Percentiles rank a stretch among this genome's conserved stretches.
phyloP scores from a whole-genome alignment of 345 rosid species.

The Kandelia obovata region DNA sequence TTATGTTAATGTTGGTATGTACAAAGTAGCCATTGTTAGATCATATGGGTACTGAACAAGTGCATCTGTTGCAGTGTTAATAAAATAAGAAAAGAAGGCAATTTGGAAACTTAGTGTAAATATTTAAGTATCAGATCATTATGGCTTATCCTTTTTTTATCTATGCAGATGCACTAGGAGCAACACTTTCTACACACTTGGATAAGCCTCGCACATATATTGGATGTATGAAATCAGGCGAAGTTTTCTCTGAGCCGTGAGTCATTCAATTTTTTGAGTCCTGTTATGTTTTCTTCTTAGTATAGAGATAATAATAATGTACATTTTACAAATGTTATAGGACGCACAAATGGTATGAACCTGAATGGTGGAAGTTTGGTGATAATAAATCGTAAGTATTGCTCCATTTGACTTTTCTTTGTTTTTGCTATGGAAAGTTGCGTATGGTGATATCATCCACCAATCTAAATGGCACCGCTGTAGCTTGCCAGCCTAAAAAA shows the following conservation, averaged over 20 bases:
- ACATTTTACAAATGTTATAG: constrained; percentile 32
- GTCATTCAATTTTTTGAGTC: constrained; percentile 24
- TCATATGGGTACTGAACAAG: constrained; percentile 6
- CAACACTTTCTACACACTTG: constrained; percentile 59
- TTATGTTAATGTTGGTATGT: constrained; percentile 72
- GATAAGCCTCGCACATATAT: constrained; percentile 66
- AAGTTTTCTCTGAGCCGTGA: constrained; percentile 71
- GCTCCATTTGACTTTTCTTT: background rate
- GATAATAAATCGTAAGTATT: constrained; percentile 66
- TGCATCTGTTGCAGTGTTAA: background rate
- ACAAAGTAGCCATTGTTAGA: background rate
- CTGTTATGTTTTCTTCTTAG: background rate
- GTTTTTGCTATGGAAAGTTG: background rate
- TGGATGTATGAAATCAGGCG: constrained; percentile 88
- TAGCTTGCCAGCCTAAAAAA: background rate
- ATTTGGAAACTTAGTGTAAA: background rate
- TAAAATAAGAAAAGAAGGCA: background rate
- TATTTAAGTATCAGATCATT: background rate
- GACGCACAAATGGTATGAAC: constrained; percentile 66
- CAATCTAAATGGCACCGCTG: background rate
- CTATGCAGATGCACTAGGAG: constrained; percentile 61
- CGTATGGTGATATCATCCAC: constrained; percentile 1
- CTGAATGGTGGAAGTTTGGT: constrained; percentile 98
- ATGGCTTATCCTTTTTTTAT: constrained; percentile 15
- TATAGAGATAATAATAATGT: background rate